Conservation (phyloP, 495 filamentous ascomycete species). For the Extremus antarcticus region DNA sequence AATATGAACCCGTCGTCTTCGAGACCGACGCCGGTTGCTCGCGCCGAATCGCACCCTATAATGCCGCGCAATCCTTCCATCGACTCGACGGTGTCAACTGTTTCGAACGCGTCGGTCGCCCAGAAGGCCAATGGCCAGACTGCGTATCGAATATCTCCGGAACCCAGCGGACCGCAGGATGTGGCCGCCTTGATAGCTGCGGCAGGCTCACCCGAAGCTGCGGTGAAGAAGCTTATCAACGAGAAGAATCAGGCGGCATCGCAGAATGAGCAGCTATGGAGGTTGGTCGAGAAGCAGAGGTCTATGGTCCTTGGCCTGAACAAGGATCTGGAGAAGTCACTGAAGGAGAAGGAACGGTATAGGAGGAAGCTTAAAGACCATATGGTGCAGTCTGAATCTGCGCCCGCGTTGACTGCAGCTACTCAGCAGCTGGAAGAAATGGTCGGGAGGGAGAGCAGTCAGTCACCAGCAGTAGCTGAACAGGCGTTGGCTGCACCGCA, state of each 20-base stretch:
- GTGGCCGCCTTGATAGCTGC: conserved; percentile 39
- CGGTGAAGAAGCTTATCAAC: conserved; percentile 77
- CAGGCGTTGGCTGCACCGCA: background rate
- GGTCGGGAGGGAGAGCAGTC: conserved; percentile 9
- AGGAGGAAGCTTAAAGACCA: conserved; percentile 79
- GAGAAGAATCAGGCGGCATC: conserved; percentile 80
- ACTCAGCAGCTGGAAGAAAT: background rate
- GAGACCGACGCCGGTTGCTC: conserved; percentile 14
- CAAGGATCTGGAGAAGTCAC: conserved; percentile 79
- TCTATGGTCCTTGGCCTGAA: conserved; percentile 88
- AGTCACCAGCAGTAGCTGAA: conserved; percentile 9
- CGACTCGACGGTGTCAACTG: conserved; percentile 82
- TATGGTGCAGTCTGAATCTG: conserved; percentile 29
- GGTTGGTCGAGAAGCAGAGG: conserved; percentile 89
- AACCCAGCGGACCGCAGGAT: conserved; percentile 25
- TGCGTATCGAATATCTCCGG: conserved; percentile 47
- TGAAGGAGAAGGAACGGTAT: conserved; percentile 94
- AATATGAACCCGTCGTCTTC: conserved; percentile 22
- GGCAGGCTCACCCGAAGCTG: conserved; percentile 81
- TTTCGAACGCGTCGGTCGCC: conserved; percentile 56
- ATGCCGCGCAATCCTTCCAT: conserved; percentile 78
- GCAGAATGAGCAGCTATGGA: conserved; percentile 90
- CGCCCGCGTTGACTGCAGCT: conserved; percentile 8
- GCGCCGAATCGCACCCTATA: conserved; percentile 25
- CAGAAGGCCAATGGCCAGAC: conserved; percentile 42